Evolutionary conservation across 345 rosid species (phyloP), one percentile per base, ranked within the genome.

Genomic region (Nasturtium officinale): DNA sequence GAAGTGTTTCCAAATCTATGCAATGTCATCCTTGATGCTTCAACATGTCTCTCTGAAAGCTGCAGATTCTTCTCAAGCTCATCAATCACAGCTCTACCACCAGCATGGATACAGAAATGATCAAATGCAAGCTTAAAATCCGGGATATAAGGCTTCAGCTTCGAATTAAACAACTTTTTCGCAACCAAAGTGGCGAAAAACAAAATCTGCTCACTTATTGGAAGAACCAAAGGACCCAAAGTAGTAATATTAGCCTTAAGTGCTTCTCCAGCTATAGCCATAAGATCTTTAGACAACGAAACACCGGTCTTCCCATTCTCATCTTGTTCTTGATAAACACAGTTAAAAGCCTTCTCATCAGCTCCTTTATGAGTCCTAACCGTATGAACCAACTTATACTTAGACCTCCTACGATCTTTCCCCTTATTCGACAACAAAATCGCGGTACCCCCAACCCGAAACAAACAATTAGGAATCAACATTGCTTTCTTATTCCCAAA

Each of bases 301-400:
- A 93, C 98, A 15, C 98, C 96, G 0, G 87, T 89, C 77, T 93
- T 86, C 0, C 94, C 98, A 2, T 37, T 81, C 60, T 77, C 89
- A 20, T 93, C 98, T 71, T 93, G 89, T 62, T 93, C 98, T 83
- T 93, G 98, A 48, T 86, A 86, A 9, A 89, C 96, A 74, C 98
- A 90, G 35, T 80, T 83, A 45, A 87, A 92, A 1, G 98, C 98
- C 75, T 85, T 90, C 21, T 93, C 95, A 62, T 85, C 82, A 0
- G 98, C 91, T 25, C 97, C 98, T n/a, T 85, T 82, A 67, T 93
- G 97, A n/a, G 95, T 90, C 79, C 98, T 82, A 11, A 93, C 98
- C 29, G 86, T 87, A 65, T 93, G 97, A 71, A 87, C 89, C 9
- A 93, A 83, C 85, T 81, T 86, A 60, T 90, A 93, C 85, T 90